Evolutionary conservation across 2,329 filamentous ascomycete genomes (phyloP).

Genomic region (Catunica adiposa): DNA sequence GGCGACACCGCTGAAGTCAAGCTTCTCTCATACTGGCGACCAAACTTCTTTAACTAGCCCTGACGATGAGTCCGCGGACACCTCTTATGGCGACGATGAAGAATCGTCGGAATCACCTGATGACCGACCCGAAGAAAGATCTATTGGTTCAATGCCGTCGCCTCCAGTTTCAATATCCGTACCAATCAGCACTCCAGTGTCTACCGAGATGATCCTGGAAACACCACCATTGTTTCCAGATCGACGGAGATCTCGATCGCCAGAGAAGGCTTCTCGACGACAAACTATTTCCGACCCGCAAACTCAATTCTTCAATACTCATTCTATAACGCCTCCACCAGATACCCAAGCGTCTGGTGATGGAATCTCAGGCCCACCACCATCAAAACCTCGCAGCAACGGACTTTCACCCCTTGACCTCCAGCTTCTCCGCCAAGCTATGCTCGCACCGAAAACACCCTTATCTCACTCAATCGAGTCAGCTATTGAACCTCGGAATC

Average conservation of each 20-base stretch:
- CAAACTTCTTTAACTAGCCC: not conserved
- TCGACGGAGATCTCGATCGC: not conserved
- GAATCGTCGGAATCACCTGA: too few species aligned
- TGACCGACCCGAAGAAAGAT: not conserved
- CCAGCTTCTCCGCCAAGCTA: not conserved
- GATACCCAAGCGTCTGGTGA: too few species aligned
- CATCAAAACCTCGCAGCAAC: not conserved
- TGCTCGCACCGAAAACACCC: not conserved
- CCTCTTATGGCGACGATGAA: too few species aligned
- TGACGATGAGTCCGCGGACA: too few species aligned
- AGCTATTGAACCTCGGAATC: not conserved
- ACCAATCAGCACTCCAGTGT: not conserved
- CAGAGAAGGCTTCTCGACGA: not conserved
- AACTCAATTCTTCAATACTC: too few species aligned
- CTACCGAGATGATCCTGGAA: not conserved
- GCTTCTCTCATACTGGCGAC: not conserved
- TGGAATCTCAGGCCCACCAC: too few species aligned
- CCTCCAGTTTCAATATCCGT: not conserved
- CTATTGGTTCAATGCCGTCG: not conserved
- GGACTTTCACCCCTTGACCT: not conserved
- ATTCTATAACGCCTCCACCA: not conserved
- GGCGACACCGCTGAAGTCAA: not conserved
- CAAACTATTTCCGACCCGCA: too few species aligned
- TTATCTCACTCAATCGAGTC: not conserved
- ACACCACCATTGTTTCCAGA: not conserved